phyloP scores from a whole-genome alignment of 345 rosid genomes.

The Murraya paniculata region DNA sequence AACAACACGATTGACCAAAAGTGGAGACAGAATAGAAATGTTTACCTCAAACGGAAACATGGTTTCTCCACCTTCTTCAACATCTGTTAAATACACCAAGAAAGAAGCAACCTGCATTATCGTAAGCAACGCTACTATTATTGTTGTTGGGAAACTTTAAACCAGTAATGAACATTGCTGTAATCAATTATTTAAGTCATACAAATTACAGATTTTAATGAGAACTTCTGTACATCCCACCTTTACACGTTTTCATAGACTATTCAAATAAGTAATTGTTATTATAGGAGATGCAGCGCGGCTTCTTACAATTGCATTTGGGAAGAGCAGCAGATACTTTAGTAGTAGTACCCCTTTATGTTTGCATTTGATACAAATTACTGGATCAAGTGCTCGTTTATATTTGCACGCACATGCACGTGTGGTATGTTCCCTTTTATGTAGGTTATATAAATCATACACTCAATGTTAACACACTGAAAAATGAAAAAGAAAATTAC shows the following conservation, averaged over 20 bases:
- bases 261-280: neutral
- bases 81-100: conserved; percentile 59
- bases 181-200: neutral
- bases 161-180: neutral
- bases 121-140: neutral
- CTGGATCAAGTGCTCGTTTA: neutral
- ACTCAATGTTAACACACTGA: neutral
- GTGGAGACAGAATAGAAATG: neutral
- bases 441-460: too few species aligned
- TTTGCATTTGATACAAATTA: too few species aligned
- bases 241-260: neutral
- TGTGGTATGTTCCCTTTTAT: neutral
- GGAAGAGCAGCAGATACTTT: neutral
- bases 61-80: conserved; percentile 75
- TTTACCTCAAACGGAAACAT: conserved; percentile 67
- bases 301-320: neutral
- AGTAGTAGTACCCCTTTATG: too few species aligned
- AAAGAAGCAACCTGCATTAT: conserved; percentile 53
- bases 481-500: conserved; percentile 21
- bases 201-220: neutral
- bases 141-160: neutral
- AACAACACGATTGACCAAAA: neutral
- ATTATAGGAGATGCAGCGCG: neutral
- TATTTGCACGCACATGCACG: neutral
- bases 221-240: neutral